Base-by-base conservation (phyloP, 352 stramenopile genomes). In the Globisporangium middletonii region DNA sequence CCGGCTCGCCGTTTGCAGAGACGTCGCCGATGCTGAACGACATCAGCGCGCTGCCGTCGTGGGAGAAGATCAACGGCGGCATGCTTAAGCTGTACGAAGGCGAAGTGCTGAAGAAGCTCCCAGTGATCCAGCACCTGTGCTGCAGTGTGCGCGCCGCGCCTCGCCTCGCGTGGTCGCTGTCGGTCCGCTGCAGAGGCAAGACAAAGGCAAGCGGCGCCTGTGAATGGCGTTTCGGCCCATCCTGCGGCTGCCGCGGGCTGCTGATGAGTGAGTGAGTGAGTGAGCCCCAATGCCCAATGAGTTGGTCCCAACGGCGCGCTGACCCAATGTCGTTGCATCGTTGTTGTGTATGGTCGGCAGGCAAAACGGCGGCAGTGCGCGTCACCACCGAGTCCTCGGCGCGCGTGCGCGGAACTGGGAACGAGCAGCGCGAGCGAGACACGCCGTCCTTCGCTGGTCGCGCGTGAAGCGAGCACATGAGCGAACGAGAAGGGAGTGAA, bases 41-140 rank as follows among this genome's bases (percentile, higher is more conserved):
- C 68, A 95, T 98, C 59, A 95, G 77, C 46, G 71, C 80, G 45
- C 59, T 97, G 53, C 73, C 85, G 50, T 83, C 86, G 12, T 98
- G 94, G 92, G 87, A 89, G 54, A 96, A 97, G 72, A 93, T 96
- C 55, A 96, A 96, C 54, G 74, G 81, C 57, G 83, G 83, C 15
- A 93, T 96, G 83, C 77, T 95, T 53, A 95, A 94, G 72, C 60
- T 95, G 50, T 97, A 95, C 65, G 84, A 94, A 55, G 95, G 95
- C 53, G 97, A 99, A 79, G 97, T 99, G 48, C 75, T 99, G 37
- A 95, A 97, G 63, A 99, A 99, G 67, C 77, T 98, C 48, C 94
- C 95, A 18, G 97, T 99, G 18, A 98, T 99, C 50, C 97, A 99
- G 77, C 97, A 99, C 69, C 87, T 99, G 61, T 77, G 98, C 37